Evolutionary conservation across 208 protist species (phyloP).

Genomic region (Crithidia brevicula): DNA sequence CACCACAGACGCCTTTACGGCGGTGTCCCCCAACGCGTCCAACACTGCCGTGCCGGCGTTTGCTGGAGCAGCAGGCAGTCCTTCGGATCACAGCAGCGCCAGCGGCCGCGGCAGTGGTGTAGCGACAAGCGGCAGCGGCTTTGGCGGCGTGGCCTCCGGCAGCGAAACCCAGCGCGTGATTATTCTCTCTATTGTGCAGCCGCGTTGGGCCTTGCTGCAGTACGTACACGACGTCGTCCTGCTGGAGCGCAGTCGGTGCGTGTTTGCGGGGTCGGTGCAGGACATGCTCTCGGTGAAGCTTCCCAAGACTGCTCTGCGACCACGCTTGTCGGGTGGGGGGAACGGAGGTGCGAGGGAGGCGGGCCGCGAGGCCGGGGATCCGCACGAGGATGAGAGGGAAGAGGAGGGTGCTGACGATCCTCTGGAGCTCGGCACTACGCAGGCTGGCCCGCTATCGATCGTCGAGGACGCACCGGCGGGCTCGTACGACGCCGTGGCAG

Average conservation of each 20-base stretch:
- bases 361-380: neutral
- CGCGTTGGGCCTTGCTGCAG: constrained; percentile 65
- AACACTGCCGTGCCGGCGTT: neutral
- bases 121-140: neutral
- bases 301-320: constrained; percentile 10
- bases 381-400: neutral
- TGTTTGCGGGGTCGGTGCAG: constrained; percentile 49
- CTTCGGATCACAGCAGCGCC: neutral
- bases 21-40: neutral
- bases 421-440: neutral
- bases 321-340: neutral
- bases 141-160: neutral
- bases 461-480: constrained; percentile 3
- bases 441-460: neutral
- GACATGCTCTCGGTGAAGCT: constrained; percentile 42
- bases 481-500: constrained; percentile 30
- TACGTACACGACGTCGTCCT: constrained; percentile 70
- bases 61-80: neutral
- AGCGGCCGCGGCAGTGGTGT: neutral
- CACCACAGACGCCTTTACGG: neutral
- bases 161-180: constrained; percentile 36
- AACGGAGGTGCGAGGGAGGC: too few relatives aligned
- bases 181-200: constrained; percentile 57
- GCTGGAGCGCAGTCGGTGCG: constrained; percentile 40
- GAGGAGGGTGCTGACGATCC: neutral